Evolutionary conservation across 495 filamentous ascomycete species (phyloP), one percentile per base, ranked within the genome.

Genomic region (Xylaria castorea): DNA sequence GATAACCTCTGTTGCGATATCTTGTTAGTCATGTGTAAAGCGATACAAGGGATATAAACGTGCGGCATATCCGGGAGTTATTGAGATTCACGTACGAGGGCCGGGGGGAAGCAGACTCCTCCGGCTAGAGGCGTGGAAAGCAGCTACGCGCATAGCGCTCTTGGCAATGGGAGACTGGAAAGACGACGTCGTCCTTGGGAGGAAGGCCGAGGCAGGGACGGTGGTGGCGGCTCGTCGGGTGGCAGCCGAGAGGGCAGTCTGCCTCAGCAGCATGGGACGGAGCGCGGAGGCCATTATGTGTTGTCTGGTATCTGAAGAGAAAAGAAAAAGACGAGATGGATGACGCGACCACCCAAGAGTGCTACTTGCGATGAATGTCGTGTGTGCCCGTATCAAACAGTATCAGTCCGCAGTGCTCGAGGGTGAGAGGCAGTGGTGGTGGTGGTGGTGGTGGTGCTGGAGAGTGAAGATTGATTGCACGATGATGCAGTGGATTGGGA

Each of bases 61-160:
- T 75, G 75, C 70, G 68, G 66, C 48, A 55, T 71, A 77, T 76
- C 57, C 50, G 80, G 67, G 48, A n/a, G n/a, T n/a, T n/a, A n/a
- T n/a, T n/a, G n/a, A n/a, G n/a, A n/a, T n/a, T 73, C 22, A 75
- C 91, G 82, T 83, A 93, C 91, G 91, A 80, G 90, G 89, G 75
- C 86, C 81, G 70, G 89, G 86, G 74, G 92, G 91, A 70, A 95
- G 87, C 79, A 95, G 89, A 77, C 83, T 82, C 81, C 87, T 88
- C 81, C 85, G 85, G 76, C 88, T 84, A 55, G 91, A 92, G 74
- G 89, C 90, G 80, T 94, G 92, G 88, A 95, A 94, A 77, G 89
- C 89, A 44, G 92, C 87, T 67, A 88, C 79, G 64, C 83, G 81
- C 38, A 80, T 67, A 67, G 74, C 77, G 66, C 79, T 77, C 74